Evolutionary conservation across 805 yeast species (phyloP), one percentile per base, ranked within the genome.

Genomic region (Metschnikowia vanudenii): DNA sequence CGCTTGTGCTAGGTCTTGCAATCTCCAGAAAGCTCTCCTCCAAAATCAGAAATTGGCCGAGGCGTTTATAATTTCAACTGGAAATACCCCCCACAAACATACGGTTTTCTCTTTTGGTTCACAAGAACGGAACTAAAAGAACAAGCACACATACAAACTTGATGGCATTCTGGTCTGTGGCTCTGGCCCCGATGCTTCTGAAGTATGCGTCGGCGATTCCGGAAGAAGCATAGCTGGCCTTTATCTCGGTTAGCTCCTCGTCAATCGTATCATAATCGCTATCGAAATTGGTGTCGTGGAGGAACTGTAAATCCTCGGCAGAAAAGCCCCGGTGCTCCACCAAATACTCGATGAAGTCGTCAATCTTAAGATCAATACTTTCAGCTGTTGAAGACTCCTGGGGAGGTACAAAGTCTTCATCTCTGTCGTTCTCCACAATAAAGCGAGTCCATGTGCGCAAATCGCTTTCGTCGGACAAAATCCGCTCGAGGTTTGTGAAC

Each of bases 181-280:
- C 26, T 5, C 17, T 26, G n/a, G 32, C 19, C 6, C 33, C 46
- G 7, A 6, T 14, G 34, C 34, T 43, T 19, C 42, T 20, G 24
- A 39, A 28, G 11, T 34, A 39, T 10, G 36, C 40, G 12, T 28
- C 35, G 22, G 36, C 19, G 1, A 17, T 20, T 1, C 37, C 37
- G 13, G 14, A 13, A 12, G 37, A 34, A 3, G 37, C 12, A 28
- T 37, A 39, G 22, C 39, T 40, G 13, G 34, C 42, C 37, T 43
- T 59, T 43, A 70, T 61, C 37, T 56, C 64, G 20, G 68, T 53
- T 43, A 71, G 61, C 52, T 68, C 73, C 26, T 52, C 47, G 42
- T 71, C 74, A 37, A 71, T 71, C 41, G 68, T 67, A 8, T 65
- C 67, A n/a, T 62, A 54, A 4, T 73, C 73, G 49, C 65, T 61